Conservation (phyloP, 2,329 filamentous ascomycete species). For the Colletotrichum chrysophilum region DNA sequence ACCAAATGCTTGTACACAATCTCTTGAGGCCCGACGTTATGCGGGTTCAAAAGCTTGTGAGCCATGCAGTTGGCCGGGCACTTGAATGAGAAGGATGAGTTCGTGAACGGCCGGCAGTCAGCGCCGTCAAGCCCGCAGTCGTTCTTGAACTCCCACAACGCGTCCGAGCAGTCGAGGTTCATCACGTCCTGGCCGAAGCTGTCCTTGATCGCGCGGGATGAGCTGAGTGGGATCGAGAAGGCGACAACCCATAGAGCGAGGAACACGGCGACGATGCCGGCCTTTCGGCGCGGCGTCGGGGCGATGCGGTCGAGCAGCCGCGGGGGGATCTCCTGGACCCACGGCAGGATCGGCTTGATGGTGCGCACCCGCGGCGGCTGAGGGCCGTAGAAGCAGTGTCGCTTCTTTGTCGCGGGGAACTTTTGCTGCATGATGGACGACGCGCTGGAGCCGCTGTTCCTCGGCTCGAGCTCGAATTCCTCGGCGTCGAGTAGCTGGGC, state of each 20-base stretch:
- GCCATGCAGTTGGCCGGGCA: constrained; percentile 76
- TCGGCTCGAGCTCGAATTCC: constrained; percentile 8
- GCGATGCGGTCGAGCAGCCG: constrained; percentile 6
- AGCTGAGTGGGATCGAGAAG: constrained; percentile 1
- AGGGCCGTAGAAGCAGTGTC: constrained; percentile 13
- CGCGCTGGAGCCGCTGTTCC: constrained; percentile 1
- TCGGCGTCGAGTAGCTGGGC: constrained; percentile 1
- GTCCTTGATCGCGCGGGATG: constrained; percentile 2
- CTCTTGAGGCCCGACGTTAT: constrained; percentile 75
- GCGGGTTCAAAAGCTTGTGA: constrained; percentile 70
- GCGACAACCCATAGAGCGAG: constrained; percentile 1
- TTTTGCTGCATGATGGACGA: constrained; percentile 2
- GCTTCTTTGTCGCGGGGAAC: constrained; percentile 7
- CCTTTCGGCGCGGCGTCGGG: constrained; percentile 8
- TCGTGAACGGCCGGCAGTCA: constrained; percentile 76
- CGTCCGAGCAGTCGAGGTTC: constrained; percentile 9
- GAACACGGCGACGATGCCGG: constrained; percentile 4
- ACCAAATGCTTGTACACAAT: constrained; percentile 69
- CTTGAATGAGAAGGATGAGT: constrained; percentile 72
- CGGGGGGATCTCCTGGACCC: neutral
- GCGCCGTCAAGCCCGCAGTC: constrained; percentile 75
- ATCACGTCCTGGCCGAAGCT: neutral
- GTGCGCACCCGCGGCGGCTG: constrained; percentile 1
- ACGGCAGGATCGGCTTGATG: constrained; percentile 8
- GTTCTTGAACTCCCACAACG: constrained; percentile 16